These are phyloP conservation scores for Elsinoe perseae DNA, from an alignment of 2,329 filamentous ascomycete genomes.

Conservation along the genomic window DNA sequence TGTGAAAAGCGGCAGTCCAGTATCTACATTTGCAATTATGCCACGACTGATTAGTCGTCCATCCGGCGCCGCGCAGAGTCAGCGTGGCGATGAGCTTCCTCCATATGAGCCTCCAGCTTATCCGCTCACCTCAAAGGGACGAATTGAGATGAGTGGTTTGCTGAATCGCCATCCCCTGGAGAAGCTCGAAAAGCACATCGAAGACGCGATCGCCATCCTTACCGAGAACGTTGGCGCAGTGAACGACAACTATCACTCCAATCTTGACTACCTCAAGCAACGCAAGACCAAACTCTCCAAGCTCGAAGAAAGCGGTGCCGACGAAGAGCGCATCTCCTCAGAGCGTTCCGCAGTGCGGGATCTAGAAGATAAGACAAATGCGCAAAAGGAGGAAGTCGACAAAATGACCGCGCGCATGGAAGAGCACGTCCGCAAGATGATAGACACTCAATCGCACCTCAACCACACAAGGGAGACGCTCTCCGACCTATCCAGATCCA, in stretches of 20 bases:
- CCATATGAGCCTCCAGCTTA: constrained; percentile 47
- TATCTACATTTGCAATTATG: neutral
- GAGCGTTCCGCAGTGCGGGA: constrained; percentile 33
- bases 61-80: neutral
- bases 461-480: constrained; percentile 39
- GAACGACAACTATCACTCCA: constrained; percentile 46
- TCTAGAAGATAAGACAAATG: constrained; percentile 35
- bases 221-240: constrained; percentile 45
- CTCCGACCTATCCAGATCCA: constrained; percentile 34
- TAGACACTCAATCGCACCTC: constrained; percentile 49
- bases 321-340: constrained; percentile 21
- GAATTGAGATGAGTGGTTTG: constrained; percentile 41
- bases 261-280: constrained; percentile 25
- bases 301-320: constrained; percentile 26
- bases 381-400: constrained; percentile 40
- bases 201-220: constrained; percentile 41
- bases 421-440: constrained; percentile 47
- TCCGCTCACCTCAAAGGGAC: constrained; percentile 42
- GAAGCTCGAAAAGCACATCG: constrained; percentile 43
- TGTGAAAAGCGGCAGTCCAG: neutral
- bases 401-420: constrained; percentile 50
- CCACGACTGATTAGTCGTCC: neutral
- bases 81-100: constrained; percentile 31
- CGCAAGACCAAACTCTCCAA: constrained; percentile 21
- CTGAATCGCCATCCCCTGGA: constrained; percentile 35